Evolutionary conservation across 1,284 basidiomycete genomes (phyloP).

Genomic region (Veloboletus limbatus): DNA sequence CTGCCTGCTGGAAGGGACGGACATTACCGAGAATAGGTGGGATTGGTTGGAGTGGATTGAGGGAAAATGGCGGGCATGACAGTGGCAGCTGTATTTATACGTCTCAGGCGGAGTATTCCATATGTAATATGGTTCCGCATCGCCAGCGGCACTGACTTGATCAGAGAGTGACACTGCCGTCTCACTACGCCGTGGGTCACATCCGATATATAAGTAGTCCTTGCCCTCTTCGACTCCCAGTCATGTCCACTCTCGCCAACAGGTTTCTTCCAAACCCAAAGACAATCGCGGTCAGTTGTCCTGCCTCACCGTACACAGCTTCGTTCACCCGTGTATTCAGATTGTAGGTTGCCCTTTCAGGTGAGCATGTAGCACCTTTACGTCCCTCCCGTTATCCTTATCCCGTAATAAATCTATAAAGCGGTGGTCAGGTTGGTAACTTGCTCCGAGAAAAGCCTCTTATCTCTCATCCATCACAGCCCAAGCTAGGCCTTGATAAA

Average conservation of each 20-base stretch:
- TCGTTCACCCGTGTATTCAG: conserved; percentile 35
- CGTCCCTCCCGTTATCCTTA: conserved; percentile 4
- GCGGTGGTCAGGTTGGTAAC: conserved; percentile 53
- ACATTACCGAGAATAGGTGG: conserved; percentile 16
- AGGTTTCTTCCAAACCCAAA: conserved; percentile 66
- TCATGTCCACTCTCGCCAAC: conserved; percentile 28
- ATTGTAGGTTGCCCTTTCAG: conserved; percentile 77
- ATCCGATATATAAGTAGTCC: too few relatives aligned
- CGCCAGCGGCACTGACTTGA: too few relatives aligned
- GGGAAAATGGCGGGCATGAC: conserved; percentile 7
- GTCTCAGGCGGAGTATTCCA: too few relatives aligned
- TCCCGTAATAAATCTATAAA: conserved; percentile 33
- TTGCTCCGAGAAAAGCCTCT: neutral
- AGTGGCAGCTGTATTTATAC: conserved; percentile 19
- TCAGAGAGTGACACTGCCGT: too few relatives aligned
- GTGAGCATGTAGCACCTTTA: conserved; percentile 36
- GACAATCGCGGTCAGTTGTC: conserved; percentile 41
- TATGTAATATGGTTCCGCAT: too few relatives aligned
- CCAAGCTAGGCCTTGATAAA: conserved; percentile 84
- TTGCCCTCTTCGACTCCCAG: neutral
- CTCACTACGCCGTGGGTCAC: too few relatives aligned
- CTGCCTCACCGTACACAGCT: too few relatives aligned
- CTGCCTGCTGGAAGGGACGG: conserved; percentile 28
- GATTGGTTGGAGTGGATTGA: conserved; percentile 13
- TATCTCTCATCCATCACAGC: conserved; percentile 36